Evolutionary conservation across 352 stramenopile genomes (phyloP).

Genomic region (Bremia lactucae): DNA sequence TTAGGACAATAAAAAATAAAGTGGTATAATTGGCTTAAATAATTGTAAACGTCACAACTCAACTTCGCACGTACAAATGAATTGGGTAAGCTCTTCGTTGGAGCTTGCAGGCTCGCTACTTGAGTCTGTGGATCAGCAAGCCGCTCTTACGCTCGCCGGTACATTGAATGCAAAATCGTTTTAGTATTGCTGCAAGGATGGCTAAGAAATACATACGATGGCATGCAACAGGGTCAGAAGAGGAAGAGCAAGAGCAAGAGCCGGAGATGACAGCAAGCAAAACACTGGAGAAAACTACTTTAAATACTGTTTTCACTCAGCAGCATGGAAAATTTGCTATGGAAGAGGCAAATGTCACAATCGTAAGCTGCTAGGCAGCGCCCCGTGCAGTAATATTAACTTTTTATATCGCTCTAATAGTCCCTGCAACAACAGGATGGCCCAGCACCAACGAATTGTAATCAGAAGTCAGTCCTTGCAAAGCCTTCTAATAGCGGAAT

Average conservation of each 20-base stretch:
- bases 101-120: conserved; percentile 71
- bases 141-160: conserved; percentile 56
- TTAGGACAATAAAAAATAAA: no score
- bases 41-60: no score
- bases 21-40: no score
- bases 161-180: neutral
- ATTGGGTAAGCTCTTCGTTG: conserved; percentile 79
- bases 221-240: conserved; percentile 11
- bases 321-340: neutral
- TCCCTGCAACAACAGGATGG: conserved; percentile 4
- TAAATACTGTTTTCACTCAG: conserved; percentile 5
- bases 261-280: conserved; percentile 17
- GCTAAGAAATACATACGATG: conserved; percentile 1
- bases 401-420: no score
- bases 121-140: conserved; percentile 80
- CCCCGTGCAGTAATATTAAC: no score
- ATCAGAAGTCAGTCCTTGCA: neutral
- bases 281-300: conserved; percentile 5
- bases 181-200: neutral
- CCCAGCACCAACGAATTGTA: conserved; percentile 13
- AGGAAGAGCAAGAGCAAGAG: conserved; percentile 17
- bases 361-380: conserved; percentile 5
- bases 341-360: conserved; percentile 4
- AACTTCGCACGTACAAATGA: conserved; percentile 28
- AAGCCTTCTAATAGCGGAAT: conserved; percentile 8